Evolutionary conservation across 495 filamentous ascomycete genomes (phyloP).

Genomic region (Chaetomidium leptoderma): DNA sequence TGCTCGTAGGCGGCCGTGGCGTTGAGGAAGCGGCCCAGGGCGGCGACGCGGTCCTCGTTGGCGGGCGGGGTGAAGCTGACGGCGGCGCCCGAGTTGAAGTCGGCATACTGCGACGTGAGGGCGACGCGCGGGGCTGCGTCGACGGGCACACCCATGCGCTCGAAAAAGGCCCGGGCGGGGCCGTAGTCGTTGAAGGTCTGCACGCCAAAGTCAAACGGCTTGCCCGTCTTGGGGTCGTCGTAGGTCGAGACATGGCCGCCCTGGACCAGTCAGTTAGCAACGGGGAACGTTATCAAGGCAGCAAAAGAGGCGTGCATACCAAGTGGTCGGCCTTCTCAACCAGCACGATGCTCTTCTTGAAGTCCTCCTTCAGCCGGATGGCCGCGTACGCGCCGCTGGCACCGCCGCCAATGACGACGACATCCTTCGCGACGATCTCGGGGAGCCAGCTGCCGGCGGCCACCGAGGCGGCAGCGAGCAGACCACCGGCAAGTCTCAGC

Average conservation of each 20-base stretch:
- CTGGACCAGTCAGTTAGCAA: constrained; percentile 22
- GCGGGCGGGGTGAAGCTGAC: constrained; percentile 21
- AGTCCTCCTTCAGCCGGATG: constrained; percentile 43
- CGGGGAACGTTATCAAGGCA: neutral
- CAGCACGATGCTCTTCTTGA: constrained; percentile 37
- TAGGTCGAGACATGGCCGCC: constrained; percentile 46
- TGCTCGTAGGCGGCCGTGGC: constrained; percentile 36
- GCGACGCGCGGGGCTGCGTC: constrained; percentile 16
- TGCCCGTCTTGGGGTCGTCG: constrained; percentile 34
- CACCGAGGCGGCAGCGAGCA: neutral
- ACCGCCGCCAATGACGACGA: constrained; percentile 47
- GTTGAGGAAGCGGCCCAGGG: constrained; percentile 37
- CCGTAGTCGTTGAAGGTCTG: constrained; percentile 29
- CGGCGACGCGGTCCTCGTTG: constrained; percentile 25
- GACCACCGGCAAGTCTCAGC: neutral
- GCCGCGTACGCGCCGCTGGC: constrained; percentile 48
- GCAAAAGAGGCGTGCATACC: constrained; percentile 24
- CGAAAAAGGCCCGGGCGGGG: constrained; percentile 29
- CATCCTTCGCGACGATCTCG: constrained; percentile 19
- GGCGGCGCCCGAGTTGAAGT: constrained; percentile 39
- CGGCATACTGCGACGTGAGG: constrained; percentile 32
- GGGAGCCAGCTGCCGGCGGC: neutral
- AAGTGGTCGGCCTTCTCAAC: constrained; percentile 40
- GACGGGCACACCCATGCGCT: constrained; percentile 36
- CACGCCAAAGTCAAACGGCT: constrained; percentile 42